Base-by-base conservation (phyloP, 1,139 yeast genomes). In the Candida sp. region DNA sequence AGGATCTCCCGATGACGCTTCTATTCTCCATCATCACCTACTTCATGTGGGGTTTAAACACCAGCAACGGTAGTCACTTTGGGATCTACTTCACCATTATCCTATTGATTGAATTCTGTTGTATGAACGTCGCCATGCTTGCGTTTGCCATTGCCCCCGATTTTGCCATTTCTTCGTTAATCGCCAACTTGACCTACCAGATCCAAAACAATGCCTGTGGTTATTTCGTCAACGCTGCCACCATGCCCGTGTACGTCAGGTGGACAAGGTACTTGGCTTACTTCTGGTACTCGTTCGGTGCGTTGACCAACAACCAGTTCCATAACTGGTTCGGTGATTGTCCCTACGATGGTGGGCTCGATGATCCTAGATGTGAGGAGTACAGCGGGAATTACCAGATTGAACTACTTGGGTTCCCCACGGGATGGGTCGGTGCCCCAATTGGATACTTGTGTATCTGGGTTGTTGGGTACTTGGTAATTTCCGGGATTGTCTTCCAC, bases 201-300 rank as follows among this genome's bases (percentile, higher is more conserved):
- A 67, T 88, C 31, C 92, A 89, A 62, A 84, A 90, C 47, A 81
- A 87, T 75, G 90, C 92, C 0, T 86, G 92, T 67, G 97, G 97
- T 0, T 89, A 84, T 66, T 90, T 88, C 61, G 89, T 86, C 23
- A 90, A 88, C 66, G 84, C 93, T 0, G 73, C 77, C 17, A 78
- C 85, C 1, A 81, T 90, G 86, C 96, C 96, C 0, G 96, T 89
- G 3, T 90, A 90, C 61, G 96, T 90, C 4, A 77, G 93, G 35
- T 90, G 97, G 97, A 77, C 86, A 5, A 88, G 86, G 61, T 90
- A 89, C 65, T 68, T 85, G 48, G 85, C 93, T 0, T 87, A 84
- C 61, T 80, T 88, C 51, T 90, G 94, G 89, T 90, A 88, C 60
- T 86, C 85, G 0, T 88, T 87, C 67, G 96, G 96, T 0, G 86